Percentiles rank a stretch among this genome's conserved stretches.
Evolutionary conservation across 352 stramenopile species (phyloP).

Genomic region (Bremia lactucae): DNA sequence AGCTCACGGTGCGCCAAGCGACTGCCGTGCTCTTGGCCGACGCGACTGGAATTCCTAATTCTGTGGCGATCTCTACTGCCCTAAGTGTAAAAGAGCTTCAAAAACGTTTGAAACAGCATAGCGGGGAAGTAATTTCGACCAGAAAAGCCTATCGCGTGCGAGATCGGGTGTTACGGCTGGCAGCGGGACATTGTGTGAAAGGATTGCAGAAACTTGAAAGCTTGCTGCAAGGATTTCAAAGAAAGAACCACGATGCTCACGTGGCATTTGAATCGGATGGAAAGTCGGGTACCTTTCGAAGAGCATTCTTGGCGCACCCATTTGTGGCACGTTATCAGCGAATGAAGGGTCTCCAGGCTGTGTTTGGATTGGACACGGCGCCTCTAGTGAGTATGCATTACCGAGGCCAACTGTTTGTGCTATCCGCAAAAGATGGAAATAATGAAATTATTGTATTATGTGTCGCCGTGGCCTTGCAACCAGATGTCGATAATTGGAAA

Average conservation of each 20-base stretch:
- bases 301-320: constrained; percentile 21
- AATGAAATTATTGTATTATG: constrained; percentile 16
- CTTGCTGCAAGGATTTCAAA: constrained; percentile 18
- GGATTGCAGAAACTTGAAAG: constrained; percentile 24
- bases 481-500: constrained; percentile 15
- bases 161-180: constrained; percentile 18
- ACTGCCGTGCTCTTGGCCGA: constrained; percentile 14
- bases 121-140: constrained; percentile 21
- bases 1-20: constrained; percentile 26
- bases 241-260: constrained; percentile 18
- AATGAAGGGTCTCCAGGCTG: constrained; percentile 12
- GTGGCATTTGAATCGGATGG: constrained; percentile 17
- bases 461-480: constrained; percentile 15
- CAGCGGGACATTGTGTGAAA: constrained; percentile 20
- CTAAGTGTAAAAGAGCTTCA: constrained; percentile 24
- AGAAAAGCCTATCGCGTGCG: constrained; percentile 26
- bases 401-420: constrained; percentile 20
- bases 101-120: constrained; percentile 11
- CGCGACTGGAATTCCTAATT: background rate
- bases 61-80: constrained; percentile 7
- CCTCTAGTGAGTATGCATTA: constrained; percentile 24
- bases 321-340: constrained; percentile 17
- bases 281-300: constrained; percentile 10
- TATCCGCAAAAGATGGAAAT: constrained; percentile 23
- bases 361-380: constrained; percentile 19